These are phyloP conservation scores for Corchorus olitorius DNA, from an alignment of 345 rosid genomes.

Conservation along the genomic window DNA sequence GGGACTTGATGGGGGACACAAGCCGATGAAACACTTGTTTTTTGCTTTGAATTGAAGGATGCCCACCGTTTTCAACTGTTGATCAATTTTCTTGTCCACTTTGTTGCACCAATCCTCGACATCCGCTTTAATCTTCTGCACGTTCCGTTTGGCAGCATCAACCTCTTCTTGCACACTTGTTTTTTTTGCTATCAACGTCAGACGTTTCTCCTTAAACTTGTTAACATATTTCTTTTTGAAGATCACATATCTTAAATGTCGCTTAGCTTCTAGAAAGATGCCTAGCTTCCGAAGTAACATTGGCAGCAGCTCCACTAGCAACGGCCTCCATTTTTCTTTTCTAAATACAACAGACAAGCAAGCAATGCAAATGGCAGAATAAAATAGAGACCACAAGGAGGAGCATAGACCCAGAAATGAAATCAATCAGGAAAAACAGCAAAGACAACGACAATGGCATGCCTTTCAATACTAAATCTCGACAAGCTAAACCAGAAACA, in stretches of 20 bases:
- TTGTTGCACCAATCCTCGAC: slow-evolving; percentile 80
- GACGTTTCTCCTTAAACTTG: background rate
- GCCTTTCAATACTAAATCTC: too few relatives aligned
- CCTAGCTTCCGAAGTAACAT: too few relatives aligned
- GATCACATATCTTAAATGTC: too few relatives aligned
- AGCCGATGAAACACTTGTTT: slow-evolving; percentile 50
- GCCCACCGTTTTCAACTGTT: slow-evolving; percentile 64
- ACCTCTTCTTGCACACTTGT: background rate
- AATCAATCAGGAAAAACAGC: too few relatives aligned
- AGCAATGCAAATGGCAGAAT: too few relatives aligned
- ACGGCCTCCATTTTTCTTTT: too few relatives aligned
- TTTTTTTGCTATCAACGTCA: background rate
- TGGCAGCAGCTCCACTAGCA: too few relatives aligned
- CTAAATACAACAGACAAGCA: too few relatives aligned
- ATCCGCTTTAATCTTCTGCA: slow-evolving; percentile 58
- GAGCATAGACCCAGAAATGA: too few relatives aligned
- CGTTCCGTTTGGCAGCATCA: background rate
- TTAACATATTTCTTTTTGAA: background rate
- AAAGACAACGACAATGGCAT: too few relatives aligned
- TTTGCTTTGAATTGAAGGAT: slow-evolving; percentile 45
- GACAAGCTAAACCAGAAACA: too few relatives aligned
- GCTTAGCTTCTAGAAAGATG: too few relatives aligned
- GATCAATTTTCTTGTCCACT: slow-evolving; percentile 86
- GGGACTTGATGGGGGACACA: background rate
- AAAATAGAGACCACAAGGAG: background rate